Percentiles rank a stretch among this genome's conserved stretches.
phyloP scores from a whole-genome alignment of 805 yeast genomes.

The Pichia paraexigua region DNA sequence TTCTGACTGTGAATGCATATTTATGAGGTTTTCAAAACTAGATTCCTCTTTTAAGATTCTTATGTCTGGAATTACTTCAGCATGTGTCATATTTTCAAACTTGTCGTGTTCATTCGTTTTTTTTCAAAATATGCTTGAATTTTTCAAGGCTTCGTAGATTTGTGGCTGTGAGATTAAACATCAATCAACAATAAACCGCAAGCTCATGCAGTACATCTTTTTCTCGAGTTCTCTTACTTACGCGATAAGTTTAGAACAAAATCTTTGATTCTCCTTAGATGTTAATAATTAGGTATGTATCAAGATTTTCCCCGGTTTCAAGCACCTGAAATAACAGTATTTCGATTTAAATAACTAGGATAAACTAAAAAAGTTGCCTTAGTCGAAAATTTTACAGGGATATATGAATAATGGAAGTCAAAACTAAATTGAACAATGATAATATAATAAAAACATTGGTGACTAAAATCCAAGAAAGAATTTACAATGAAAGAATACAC shows the following conservation, averaged over 20 bases:
- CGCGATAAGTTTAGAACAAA: too few species aligned
- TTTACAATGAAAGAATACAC: not conserved
- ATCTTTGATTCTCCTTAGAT: too few species aligned
- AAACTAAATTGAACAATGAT: not conserved
- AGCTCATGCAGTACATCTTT: too few species aligned
- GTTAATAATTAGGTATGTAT: too few species aligned
- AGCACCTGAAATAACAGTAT: too few species aligned
- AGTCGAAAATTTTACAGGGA: not conserved
- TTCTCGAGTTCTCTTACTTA: too few species aligned
- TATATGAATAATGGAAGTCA: not conserved
- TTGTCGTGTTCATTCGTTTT: not conserved
- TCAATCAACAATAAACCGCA: too few species aligned
- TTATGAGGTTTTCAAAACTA: not conserved
- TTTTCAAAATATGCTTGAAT: too few species aligned
- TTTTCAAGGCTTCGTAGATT: not conserved
- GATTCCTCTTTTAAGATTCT: not conserved
- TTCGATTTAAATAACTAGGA: too few species aligned
- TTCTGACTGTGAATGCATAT: not conserved
- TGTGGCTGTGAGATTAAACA: not conserved
- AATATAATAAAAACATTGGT: not conserved
- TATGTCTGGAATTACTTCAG: not conserved
- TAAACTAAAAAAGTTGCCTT: too few species aligned
- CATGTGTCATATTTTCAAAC: not conserved
- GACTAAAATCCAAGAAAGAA: not conserved
- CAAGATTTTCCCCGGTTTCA: too few species aligned